A percentile compares a stretch with the other conserved stretches of the same genome.
These are phyloP conservation scores for Xylariales sp. DNA, from an alignment of 2,329 filamentous ascomycete species.

Conservation along the genomic window DNA sequence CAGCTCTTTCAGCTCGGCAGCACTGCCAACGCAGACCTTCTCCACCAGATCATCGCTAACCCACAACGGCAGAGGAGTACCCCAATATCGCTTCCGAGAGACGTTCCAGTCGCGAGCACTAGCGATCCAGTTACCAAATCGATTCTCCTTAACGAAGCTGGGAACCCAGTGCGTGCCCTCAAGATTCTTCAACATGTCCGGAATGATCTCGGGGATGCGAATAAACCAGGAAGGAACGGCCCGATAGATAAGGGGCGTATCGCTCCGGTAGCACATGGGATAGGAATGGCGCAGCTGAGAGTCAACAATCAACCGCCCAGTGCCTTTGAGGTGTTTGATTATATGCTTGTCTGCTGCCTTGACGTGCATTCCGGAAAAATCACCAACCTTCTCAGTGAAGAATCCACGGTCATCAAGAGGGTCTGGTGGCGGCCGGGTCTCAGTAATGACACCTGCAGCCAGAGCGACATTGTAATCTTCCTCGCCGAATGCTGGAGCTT, in stretches of 20 bases:
- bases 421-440: constrained; percentile 76
- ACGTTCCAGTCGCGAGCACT: constrained; percentile 96
- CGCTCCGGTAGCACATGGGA: constrained; percentile 91
- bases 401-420: constrained; percentile 81
- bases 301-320: constrained; percentile 74
- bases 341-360: constrained; percentile 92
- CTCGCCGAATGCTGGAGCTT: constrained; percentile 89
- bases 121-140: constrained; percentile 86
- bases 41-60: constrained; percentile 86
- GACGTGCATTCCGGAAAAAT: constrained; percentile 84
- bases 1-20: constrained; percentile 76
- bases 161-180: constrained; percentile 91
- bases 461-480: constrained; percentile 88
- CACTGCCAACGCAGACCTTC: constrained; percentile 78
- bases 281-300: constrained; percentile 88
- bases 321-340: constrained; percentile 78
- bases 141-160: constrained; percentile 81
- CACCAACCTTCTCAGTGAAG: constrained; percentile 70
- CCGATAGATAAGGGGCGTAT: constrained; percentile 88
- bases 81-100: constrained; percentile 91
- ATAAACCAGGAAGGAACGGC: constrained; percentile 95
- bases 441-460: constrained; percentile 70
- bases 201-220: constrained; percentile 76
- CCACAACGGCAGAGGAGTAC: constrained; percentile 89
- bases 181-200: constrained; percentile 86